Conservation (phyloP, 1,284 basidiomycete species). For the Ganoderma multipileum region DNA sequence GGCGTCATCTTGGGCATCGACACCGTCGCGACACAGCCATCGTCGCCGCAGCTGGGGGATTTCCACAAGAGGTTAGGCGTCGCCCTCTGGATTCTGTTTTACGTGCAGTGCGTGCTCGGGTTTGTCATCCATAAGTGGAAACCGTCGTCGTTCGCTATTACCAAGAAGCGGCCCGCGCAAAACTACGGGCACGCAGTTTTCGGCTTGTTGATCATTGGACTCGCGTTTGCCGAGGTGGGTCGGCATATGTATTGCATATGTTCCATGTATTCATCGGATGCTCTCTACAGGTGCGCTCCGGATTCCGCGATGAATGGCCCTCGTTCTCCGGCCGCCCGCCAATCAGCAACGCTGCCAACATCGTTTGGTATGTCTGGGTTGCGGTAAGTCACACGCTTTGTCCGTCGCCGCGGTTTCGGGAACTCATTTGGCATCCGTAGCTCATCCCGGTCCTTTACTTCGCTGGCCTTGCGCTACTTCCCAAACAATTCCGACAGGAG, state of each 20-base stretch:
- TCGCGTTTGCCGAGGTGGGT: conserved; percentile 60
- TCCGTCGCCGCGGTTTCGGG: not conserved
- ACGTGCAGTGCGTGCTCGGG: conserved; percentile 64
- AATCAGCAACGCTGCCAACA: conserved; percentile 46
- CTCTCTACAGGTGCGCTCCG: conserved; percentile 51
- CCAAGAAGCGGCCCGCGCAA: conserved; percentile 52
- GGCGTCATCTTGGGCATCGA: conserved; percentile 59
- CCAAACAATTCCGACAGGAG: conserved; percentile 55
- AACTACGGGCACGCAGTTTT: conserved; percentile 66
- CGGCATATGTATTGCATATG: not conserved
- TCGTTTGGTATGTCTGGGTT: conserved; percentile 60
- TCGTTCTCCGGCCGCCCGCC: conserved; percentile 47
- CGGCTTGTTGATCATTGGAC: conserved; percentile 56
- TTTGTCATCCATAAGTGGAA: conserved; percentile 66
- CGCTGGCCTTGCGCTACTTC: conserved; percentile 53
- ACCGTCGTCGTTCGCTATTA: conserved; percentile 41
- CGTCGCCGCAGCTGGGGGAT: conserved; percentile 51
- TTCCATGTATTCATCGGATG: not conserved
- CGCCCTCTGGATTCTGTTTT: conserved; percentile 64
- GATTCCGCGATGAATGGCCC: conserved; percentile 56
- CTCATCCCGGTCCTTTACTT: conserved; percentile 54
- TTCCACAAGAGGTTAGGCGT: conserved; percentile 68
- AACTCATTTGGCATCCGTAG: conserved; percentile 35
- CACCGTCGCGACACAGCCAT: conserved; percentile 49
- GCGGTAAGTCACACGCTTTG: conserved; percentile 47